Evolutionary conservation across 177 flowering plant species (phyloP).

Genomic region (Vitis hybrid): DNA sequence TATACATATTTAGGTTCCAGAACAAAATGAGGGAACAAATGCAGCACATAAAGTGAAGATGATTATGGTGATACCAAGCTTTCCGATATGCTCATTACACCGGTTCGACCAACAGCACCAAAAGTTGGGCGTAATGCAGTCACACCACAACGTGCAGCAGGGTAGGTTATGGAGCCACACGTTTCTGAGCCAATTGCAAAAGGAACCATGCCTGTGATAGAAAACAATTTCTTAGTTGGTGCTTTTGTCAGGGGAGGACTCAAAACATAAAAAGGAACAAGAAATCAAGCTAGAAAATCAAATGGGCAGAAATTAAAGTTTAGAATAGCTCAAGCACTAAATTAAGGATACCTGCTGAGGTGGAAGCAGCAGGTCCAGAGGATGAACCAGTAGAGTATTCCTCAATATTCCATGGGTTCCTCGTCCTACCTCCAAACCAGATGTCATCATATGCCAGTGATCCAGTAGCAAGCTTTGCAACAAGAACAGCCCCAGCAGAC

Average conservation of each 20-base stretch:
- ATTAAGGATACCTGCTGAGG: conserved; percentile 77
- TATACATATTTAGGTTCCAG: conserved; percentile 4
- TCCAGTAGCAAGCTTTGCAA: conserved; percentile 88
- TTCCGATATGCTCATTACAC: conserved; percentile 93
- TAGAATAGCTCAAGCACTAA: not conserved
- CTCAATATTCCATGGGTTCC: conserved; percentile 94
- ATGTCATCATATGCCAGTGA: conserved; percentile 92
- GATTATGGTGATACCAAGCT: conserved; percentile 57
- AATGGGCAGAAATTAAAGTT: not conserved
- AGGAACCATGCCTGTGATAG: conserved; percentile 69
- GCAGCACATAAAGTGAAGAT: not conserved
- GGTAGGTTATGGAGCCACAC: conserved; percentile 83
- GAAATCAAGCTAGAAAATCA: not conserved
- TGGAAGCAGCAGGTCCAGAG: conserved; percentile 89
- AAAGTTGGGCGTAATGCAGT: conserved; percentile 92
- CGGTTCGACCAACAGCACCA: conserved; percentile 84
- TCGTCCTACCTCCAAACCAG: conserved; percentile 97
- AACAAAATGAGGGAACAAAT: not conserved
- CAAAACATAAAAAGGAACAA: not conserved
- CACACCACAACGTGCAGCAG: conserved; percentile 92
- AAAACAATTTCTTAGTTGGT: not conserved
- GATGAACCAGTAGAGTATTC: conserved; percentile 93
- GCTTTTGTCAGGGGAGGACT: not conserved
- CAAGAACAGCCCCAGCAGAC: conserved; percentile 84
- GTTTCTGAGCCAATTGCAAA: conserved; percentile 99